Evolutionary conservation across 2,329 filamentous ascomycete species (phyloP).

Genomic region (Capronia coronata): DNA sequence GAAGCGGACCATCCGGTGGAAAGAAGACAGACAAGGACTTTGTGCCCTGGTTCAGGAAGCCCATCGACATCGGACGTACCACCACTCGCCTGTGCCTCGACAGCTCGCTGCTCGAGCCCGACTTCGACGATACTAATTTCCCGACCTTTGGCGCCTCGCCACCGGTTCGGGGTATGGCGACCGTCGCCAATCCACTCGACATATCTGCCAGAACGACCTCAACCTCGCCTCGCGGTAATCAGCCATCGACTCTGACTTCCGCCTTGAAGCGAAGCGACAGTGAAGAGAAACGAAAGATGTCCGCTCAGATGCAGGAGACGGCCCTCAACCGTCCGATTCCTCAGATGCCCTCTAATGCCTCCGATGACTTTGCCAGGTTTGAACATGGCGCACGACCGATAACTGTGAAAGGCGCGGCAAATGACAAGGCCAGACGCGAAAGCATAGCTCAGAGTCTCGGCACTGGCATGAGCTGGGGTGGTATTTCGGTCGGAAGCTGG

Average conservation of each 20-base stretch:
- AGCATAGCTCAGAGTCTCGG: constrained; percentile 56
- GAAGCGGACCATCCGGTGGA: constrained; percentile 40
- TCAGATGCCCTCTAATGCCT: constrained; percentile 29
- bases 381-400: constrained; percentile 52
- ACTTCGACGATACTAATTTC: constrained; percentile 35
- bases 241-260: constrained; percentile 58
- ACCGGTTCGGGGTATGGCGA: constrained; percentile 33
- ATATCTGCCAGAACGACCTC: constrained; percentile 54
- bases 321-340: constrained; percentile 21
- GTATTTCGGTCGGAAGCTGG: constrained; percentile 91
- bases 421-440: constrained; percentile 48
- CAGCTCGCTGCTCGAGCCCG: constrained; percentile 31
- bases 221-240: constrained; percentile 52
- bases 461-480: constrained; percentile 93
- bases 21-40: constrained; percentile 38
- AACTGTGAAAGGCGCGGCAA: constrained; percentile 45
- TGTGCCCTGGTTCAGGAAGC: constrained; percentile 43
- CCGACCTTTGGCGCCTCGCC: constrained; percentile 38
- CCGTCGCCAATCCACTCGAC: constrained; percentile 52
- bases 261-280: constrained; percentile 49
- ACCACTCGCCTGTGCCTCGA: constrained; percentile 38
- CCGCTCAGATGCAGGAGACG: constrained; percentile 15
- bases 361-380: constrained; percentile 22
- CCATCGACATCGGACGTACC: constrained; percentile 33
- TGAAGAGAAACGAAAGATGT: constrained; percentile 33